Conservation (phyloP, 2,329 filamentous ascomycete species). For the Talaromyces sp. region DNA sequence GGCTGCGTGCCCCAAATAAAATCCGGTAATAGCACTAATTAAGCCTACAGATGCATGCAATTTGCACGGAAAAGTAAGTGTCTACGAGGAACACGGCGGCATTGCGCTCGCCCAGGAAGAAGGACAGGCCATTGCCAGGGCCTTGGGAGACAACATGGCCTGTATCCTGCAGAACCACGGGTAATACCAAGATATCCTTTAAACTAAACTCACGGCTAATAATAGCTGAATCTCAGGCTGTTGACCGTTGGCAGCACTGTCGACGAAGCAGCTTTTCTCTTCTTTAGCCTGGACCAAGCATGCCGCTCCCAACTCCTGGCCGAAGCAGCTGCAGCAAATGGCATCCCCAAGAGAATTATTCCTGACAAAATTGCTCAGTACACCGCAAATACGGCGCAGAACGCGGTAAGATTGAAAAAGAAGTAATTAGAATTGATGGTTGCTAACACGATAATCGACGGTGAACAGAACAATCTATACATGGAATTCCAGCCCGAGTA, state of each 20-base stretch:
- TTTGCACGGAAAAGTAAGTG: constrained; percentile 30
- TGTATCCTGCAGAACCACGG: constrained; percentile 39
- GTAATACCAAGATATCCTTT: constrained; percentile 13
- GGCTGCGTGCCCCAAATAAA: constrained; percentile 36
- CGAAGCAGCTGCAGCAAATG: constrained; percentile 36
- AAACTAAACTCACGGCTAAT: constrained; percentile 13
- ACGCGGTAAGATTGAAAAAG: constrained; percentile 20
- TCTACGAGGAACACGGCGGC: constrained; percentile 37
- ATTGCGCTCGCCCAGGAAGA: constrained; percentile 37
- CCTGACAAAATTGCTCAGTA: constrained; percentile 27
- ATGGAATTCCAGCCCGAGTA: constrained; percentile 36
- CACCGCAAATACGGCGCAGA: constrained; percentile 31
- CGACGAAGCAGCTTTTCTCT: constrained; percentile 37
- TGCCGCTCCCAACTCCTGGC: constrained; percentile 38
- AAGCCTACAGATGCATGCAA: constrained; percentile 29
- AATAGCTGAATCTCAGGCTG: constrained; percentile 21
- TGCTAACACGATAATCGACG: neutral
- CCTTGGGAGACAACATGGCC: constrained; percentile 36
- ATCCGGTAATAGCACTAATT: constrained; percentile 11
- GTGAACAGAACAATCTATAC: constrained; percentile 32
- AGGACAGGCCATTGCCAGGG: constrained; percentile 31
- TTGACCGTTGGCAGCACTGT: constrained; percentile 37
- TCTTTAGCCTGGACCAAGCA: constrained; percentile 36
- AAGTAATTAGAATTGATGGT: neutral
- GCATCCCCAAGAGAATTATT: constrained; percentile 30